These are phyloP conservation scores for Emmonsiellopsis sp. DNA, from an alignment of 2,329 filamentous ascomycete genomes.

Conservation along the genomic window DNA sequence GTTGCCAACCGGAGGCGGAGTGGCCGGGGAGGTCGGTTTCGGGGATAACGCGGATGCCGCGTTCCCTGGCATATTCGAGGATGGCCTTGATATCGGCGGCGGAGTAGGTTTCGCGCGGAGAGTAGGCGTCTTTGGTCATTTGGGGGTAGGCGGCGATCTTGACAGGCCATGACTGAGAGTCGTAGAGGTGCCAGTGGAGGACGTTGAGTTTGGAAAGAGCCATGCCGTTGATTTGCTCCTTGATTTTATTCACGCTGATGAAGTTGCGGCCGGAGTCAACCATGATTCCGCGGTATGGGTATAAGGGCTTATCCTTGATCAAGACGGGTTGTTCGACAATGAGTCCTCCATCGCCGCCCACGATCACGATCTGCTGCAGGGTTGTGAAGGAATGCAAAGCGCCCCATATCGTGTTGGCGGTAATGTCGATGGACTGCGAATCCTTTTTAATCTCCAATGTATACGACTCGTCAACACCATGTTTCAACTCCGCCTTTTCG, in stretches of 20 bases:
- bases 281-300: conserved; percentile 47
- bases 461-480: conserved; percentile 51
- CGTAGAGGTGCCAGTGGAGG: conserved; percentile 49
- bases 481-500: conserved; percentile 39
- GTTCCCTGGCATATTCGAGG: conserved; percentile 42
- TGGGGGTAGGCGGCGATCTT: conserved; percentile 41
- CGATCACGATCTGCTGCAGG: conserved; percentile 48
- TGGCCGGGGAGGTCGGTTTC: conserved; percentile 56
- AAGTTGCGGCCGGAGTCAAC: conserved; percentile 47
- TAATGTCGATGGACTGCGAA: conserved; percentile 36
- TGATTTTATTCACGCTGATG: conserved; percentile 41
- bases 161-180: conserved; percentile 48
- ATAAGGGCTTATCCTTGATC: conserved; percentile 43
- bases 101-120: conserved; percentile 38
- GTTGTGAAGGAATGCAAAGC: conserved; percentile 48
- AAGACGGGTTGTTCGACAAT: conserved; percentile 45
- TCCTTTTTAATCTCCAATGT: conserved; percentile 34
- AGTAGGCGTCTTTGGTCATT: conserved; percentile 48
- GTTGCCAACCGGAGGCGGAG: conserved; percentile 46
- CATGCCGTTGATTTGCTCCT: conserved; percentile 47
- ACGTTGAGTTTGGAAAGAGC: conserved; percentile 49
- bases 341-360: conserved; percentile 34
- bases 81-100: conserved; percentile 34
- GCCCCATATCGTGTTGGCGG: conserved; percentile 44
- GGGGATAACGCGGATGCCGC: conserved; percentile 51